Conservation (phyloP, 352 stramenopile species). For the Globisporangium yorkense region DNA sequence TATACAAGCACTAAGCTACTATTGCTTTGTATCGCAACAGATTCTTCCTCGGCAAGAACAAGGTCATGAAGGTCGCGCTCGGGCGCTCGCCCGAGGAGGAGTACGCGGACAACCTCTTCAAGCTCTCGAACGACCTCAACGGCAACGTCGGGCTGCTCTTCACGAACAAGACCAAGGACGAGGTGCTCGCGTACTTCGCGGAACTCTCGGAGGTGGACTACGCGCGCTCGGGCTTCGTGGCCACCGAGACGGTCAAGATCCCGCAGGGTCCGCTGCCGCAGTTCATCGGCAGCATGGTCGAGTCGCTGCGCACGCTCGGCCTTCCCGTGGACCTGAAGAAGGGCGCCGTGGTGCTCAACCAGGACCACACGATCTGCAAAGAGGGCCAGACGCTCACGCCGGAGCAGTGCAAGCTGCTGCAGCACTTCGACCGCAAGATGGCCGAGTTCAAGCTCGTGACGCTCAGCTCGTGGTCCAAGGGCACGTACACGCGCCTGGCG, state of each 20-base stretch:
- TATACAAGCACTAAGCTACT: no score
- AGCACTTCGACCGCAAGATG: constrained; percentile 89
- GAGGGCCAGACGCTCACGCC: constrained; percentile 91
- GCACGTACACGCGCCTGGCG: constrained; percentile 70
- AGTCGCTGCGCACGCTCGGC: constrained; percentile 94
- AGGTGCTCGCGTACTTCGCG: constrained; percentile 91
- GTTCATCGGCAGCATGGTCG: constrained; percentile 95
- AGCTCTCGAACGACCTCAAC: constrained; percentile 88
- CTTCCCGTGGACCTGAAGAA: constrained; percentile 97
- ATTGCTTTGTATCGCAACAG: constrained; percentile 24
- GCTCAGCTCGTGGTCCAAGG: constrained; percentile 72
- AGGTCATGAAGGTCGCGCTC: constrained; percentile 97
- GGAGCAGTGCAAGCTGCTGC: constrained; percentile 95
- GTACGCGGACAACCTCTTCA: constrained; percentile 93
- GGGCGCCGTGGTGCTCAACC: constrained; percentile 88
- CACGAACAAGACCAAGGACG: constrained; percentile 87
- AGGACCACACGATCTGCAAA: constrained; percentile 94
- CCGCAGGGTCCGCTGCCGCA: constrained; percentile 85
- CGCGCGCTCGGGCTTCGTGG: constrained; percentile 91
- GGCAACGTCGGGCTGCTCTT: constrained; percentile 95
- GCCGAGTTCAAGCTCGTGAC: constrained; percentile 79
- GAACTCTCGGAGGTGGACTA: constrained; percentile 91
- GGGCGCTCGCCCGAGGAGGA: constrained; percentile 93
- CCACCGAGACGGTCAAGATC: constrained; percentile 86
- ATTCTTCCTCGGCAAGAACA: constrained; percentile 99